Conservation (phyloP, 331 rosid species). For the Acacia concinna region DNA sequence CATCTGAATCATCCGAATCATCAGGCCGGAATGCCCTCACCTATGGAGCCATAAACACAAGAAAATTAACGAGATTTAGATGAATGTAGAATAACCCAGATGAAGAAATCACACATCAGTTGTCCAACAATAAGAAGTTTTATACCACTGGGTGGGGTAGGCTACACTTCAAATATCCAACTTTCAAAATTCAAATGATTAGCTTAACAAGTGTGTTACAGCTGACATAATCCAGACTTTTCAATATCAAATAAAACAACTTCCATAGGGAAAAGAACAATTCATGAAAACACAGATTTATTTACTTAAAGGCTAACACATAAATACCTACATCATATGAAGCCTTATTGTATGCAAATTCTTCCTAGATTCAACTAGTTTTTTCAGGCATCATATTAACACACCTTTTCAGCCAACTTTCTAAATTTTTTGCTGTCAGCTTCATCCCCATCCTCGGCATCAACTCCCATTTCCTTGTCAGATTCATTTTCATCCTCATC, state of each 20-base stretch:
- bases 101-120: not conserved
- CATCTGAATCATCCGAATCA: constrained; percentile 70
- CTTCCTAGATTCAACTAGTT: not conserved
- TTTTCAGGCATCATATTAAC: not conserved
- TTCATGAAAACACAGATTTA: not conserved
- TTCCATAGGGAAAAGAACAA: not conserved
- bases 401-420: constrained; percentile 90
- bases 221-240: not conserved
- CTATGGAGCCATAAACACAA: constrained; percentile 40
- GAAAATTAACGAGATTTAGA: not conserved
- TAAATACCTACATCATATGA: not conserved
- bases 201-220: not conserved
- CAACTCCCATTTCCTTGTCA: constrained; percentile 91
- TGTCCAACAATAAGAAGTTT: not conserved
- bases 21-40: constrained; percentile 76
- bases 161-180: not conserved
- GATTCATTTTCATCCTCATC: constrained; percentile 79
- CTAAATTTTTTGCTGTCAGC: constrained; percentile 68
- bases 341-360: not conserved
- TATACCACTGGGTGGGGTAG: not conserved
- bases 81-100: not conserved
- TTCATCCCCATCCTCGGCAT: constrained; percentile 85
- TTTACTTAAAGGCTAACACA: not conserved
- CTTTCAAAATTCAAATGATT: not conserved
- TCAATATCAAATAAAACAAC: not conserved